These are phyloP conservation scores for Macaranga tanarius DNA, from an alignment of 441 rosid species.

Conservation along the genomic window DNA sequence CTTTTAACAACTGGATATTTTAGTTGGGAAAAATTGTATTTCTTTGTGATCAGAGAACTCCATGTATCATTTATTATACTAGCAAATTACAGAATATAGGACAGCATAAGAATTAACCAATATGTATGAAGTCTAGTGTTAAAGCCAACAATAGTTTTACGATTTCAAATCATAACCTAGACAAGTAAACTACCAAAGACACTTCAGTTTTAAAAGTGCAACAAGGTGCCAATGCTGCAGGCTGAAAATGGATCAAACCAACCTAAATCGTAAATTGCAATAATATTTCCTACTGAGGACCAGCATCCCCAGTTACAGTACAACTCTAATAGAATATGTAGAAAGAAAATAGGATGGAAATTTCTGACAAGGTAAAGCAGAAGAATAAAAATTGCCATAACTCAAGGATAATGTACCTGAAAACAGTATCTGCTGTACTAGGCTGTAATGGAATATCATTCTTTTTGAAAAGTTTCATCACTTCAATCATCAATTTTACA, in stretches of 20 bases:
- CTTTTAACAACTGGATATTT: not conserved
- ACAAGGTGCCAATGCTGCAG: not conserved
- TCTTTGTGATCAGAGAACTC: slow-evolving; percentile 1
- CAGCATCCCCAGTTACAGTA: not conserved
- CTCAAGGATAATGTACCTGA: slow-evolving; percentile 43
- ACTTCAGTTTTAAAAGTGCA: not conserved
- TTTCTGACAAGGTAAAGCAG: slow-evolving; percentile 5
- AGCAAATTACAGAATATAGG: not conserved
- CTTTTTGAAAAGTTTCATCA: slow-evolving; percentile 57
- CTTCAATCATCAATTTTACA: slow-evolving; percentile 55
- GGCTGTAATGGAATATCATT: slow-evolving; percentile 65
- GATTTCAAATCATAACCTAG: slow-evolving; percentile 2
- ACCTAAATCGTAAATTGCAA: not conserved
- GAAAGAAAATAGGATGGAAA: not conserved
- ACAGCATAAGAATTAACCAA: not conserved
- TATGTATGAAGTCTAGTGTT: not conserved
- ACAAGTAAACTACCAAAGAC: not conserved
- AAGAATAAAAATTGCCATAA: slow-evolving; percentile 2
- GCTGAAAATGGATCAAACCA: not conserved
- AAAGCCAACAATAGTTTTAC: not conserved
- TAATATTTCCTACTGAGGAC: slow-evolving; percentile 5
- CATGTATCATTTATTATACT: not conserved
- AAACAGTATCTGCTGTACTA: slow-evolving; percentile 77
- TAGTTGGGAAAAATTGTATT: not conserved
- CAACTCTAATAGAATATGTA: slow-evolving; percentile 5